Conservation (phyloP, 257 asterid species). For the Thymus quinquecostatus region DNA sequence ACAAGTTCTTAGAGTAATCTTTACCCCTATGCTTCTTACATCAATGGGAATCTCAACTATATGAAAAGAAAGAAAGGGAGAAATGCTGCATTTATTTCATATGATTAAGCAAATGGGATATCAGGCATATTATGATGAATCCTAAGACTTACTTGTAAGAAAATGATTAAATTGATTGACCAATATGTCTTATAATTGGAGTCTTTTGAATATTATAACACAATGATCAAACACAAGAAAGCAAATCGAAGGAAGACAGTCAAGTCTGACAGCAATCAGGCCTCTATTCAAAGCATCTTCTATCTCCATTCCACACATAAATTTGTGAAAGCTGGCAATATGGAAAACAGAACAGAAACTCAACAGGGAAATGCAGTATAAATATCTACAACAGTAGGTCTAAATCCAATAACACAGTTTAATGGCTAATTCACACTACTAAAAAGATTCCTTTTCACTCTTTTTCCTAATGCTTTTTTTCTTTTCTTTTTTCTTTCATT, state of each 20-base stretch:
- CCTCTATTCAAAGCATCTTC: constrained; percentile 15
- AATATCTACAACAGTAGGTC: constrained; percentile 18
- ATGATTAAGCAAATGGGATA: neutral
- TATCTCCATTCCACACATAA: constrained; percentile 8
- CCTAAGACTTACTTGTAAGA: constrained; percentile 22
- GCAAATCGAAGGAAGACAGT: constrained; percentile 21
- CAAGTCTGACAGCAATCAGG: constrained; percentile 20
- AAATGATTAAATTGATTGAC: constrained; percentile 37
- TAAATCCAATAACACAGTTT: constrained; percentile 24
- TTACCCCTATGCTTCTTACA: neutral
- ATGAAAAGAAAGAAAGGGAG: neutral
- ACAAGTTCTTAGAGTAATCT: neutral
- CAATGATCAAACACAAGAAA: constrained; percentile 30
- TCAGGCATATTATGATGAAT: constrained; percentile 28
- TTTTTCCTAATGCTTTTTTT: neutral
- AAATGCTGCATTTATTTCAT: neutral
- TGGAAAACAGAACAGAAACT: constrained; percentile 7
- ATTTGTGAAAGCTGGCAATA: neutral
- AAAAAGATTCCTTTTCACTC: constrained; percentile 13
- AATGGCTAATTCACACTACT: constrained; percentile 11
- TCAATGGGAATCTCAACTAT: neutral
- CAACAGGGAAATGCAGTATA: constrained; percentile 20
- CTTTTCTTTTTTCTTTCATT: constrained; percentile 28
- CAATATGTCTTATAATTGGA: neutral
- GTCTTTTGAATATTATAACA: constrained; percentile 34